Conservation (phyloP, 2,329 filamentous ascomycete genomes). For the Fusarium liriodendri region DNA sequence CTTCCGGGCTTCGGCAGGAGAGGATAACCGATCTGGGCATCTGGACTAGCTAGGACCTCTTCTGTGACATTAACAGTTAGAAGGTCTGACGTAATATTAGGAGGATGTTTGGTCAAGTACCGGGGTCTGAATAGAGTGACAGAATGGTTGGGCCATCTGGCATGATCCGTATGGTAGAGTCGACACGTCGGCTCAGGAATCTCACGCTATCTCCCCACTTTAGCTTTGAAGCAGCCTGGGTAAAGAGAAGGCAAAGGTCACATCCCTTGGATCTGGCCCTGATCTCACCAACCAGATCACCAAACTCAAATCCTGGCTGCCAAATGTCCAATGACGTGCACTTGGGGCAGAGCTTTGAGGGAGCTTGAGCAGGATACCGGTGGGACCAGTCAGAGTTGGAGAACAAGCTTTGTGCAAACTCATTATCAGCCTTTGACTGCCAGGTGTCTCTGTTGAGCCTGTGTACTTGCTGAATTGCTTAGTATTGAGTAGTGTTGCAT, state of each 20-base stretch:
- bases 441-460: neutral
- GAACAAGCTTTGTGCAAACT: neutral
- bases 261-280: neutral
- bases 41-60: neutral
- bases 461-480: neutral
- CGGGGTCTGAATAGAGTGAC: neutral
- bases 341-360: neutral
- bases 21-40: neutral
- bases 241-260: neutral
- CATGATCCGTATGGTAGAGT: neutral
- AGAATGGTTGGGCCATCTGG: neutral
- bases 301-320: neutral
- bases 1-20: neutral
- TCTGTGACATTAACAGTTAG: neutral
- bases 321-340: neutral
- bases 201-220: neutral
- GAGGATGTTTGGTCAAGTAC: neutral
- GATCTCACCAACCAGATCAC: neutral
- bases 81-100: no score
- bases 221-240: neutral
- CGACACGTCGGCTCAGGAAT: neutral
- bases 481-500: neutral
- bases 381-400: neutral
- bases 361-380: rapidly evolving
- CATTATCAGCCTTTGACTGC: neutral